These are phyloP conservation scores for Chaetomium globosum DNA, from an alignment of 2,329 filamentous ascomycete species.

Conservation along the genomic window DNA sequence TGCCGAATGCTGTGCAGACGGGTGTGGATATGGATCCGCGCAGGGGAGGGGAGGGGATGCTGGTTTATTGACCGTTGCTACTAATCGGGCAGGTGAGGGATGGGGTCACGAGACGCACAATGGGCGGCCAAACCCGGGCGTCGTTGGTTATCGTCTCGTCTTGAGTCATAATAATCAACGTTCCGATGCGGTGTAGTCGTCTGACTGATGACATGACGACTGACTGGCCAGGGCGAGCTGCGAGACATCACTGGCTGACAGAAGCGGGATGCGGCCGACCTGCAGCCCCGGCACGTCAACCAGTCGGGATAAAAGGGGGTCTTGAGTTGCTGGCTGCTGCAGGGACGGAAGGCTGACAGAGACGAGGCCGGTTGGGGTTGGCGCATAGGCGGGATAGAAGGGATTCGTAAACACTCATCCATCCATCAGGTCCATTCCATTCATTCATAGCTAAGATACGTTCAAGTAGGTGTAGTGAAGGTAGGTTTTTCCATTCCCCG, in stretches of 20 bases:
- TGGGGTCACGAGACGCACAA: no score
- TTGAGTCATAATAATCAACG: not conserved
- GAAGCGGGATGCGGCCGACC: conserved; percentile 21
- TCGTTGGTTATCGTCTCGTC: no score
- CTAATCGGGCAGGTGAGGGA: no score
- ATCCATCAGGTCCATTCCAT: not conserved
- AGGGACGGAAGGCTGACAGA: not conserved
- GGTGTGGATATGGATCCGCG: no score
- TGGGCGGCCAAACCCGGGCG: no score
- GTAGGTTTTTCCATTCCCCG: not conserved
- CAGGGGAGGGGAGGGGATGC: no score
- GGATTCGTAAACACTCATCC: not conserved
- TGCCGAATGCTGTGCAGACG: no score
- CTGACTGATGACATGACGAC: no score
- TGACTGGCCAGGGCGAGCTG: not conserved
- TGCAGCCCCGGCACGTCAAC: conserved; percentile 20
- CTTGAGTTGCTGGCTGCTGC: not conserved
- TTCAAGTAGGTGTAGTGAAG: not conserved
- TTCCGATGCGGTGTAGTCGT: not conserved
- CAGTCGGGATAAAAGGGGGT: not conserved
- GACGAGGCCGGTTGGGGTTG: not conserved
- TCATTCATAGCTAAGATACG: conserved; percentile 14
- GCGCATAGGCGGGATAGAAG: not conserved
- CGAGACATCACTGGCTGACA: not conserved
- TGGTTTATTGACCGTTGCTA: no score